These are phyloP conservation scores for Prunus kanzakura DNA, from an alignment of 306 rosid genomes.

Conservation along the genomic window DNA sequence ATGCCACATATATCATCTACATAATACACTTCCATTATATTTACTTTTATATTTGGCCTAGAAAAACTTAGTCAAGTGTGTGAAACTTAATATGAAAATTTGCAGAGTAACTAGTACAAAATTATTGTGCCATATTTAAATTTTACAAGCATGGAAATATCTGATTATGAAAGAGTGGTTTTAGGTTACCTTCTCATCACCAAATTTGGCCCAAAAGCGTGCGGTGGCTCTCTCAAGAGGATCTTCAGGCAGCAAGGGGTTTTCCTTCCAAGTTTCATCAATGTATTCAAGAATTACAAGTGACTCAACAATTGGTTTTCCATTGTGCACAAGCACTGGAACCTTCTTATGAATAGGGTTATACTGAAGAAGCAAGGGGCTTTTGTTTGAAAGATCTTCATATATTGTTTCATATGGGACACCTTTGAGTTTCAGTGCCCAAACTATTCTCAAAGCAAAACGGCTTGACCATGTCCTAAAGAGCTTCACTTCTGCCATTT, in stretches of 20 bases:
- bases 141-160: not conserved
- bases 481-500: conserved; percentile 24
- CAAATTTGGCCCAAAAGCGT: conserved; percentile 36
- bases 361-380: conserved; percentile 29
- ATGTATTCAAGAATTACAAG: conserved; percentile 36
- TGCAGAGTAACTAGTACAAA: too few relatives aligned
- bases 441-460: conserved; percentile 25
- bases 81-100: too few relatives aligned
- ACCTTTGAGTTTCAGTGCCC: conserved; percentile 41
- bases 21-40: too few relatives aligned
- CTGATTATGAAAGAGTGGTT: not conserved
- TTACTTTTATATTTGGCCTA: too few relatives aligned
- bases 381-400: conserved; percentile 37
- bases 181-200: conserved; percentile 19
- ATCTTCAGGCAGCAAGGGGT: conserved; percentile 29
- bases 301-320: conserved; percentile 25
- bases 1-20: too few relatives aligned
- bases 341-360: conserved; percentile 29
- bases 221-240: conserved; percentile 20
- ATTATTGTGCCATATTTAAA: too few relatives aligned
- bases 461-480: conserved; percentile 34
- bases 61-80: too few relatives aligned
- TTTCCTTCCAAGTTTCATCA: conserved; percentile 32
- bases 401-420: conserved; percentile 19
- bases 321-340: conserved; percentile 34